Evolutionary conservation across 805 yeast genomes (phyloP).

Genomic region (Spathaspora boniae): DNA sequence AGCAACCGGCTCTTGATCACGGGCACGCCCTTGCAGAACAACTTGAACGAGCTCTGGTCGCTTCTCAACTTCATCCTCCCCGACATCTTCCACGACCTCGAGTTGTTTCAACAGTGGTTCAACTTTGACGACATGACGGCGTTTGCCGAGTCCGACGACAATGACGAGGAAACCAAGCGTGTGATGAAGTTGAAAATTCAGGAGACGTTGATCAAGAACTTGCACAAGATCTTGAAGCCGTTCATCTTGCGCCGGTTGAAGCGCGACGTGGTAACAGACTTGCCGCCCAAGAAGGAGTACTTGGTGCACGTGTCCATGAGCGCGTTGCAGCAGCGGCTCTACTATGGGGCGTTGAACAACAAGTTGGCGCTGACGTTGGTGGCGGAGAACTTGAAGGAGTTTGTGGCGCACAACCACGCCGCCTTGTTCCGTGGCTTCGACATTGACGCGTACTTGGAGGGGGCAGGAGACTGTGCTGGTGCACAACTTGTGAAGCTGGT

Average conservation of each 20-base stretch:
- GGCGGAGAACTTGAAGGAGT: conserved; percentile 49
- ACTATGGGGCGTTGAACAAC: conserved; percentile 47
- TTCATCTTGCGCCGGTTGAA: conserved; percentile 82
- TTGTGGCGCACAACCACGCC: conserved; percentile 39
- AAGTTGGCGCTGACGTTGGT: conserved; percentile 43
- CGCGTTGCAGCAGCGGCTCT: conserved; percentile 58
- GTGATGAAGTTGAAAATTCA: conserved; percentile 54
- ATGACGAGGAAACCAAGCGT: conserved; percentile 37
- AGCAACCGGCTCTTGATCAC: conserved; percentile 77
- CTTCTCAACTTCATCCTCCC: conserved; percentile 87
- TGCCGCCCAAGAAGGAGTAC: conserved; percentile 91
- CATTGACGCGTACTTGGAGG: conserved; percentile 41
- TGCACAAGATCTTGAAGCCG: conserved; percentile 87
- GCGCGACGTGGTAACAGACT: conserved; percentile 58
- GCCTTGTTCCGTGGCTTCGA: conserved; percentile 20
- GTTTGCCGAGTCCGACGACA: conserved; percentile 16
- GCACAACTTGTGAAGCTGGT: background rate
- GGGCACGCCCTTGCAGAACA: conserved; percentile 96
- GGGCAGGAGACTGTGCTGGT: conserved; percentile 27
- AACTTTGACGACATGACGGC: conserved; percentile 64
- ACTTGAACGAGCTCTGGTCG: conserved; percentile 88
- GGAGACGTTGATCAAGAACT: conserved; percentile 58
- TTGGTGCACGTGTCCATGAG: conserved; percentile 71
- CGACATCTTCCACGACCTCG: conserved; percentile 87
- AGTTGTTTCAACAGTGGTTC: conserved; percentile 90